phyloP scores from a whole-genome alignment of 371 early-diverging fungal species.

The Funneliformis caledonium region DNA sequence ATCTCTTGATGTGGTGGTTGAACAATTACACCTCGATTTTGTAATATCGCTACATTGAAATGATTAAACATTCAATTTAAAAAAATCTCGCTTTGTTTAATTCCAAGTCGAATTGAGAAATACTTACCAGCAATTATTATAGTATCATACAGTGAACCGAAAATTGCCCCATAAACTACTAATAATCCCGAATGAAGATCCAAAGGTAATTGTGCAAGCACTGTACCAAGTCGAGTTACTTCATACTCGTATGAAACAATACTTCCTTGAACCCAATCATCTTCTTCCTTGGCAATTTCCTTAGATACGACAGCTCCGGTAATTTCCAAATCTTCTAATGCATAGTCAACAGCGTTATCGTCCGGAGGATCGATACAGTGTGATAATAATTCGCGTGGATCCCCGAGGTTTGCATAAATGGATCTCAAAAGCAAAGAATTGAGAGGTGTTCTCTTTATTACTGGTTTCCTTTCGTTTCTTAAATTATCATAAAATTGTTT shows the following conservation, averaged over 20 bases:
- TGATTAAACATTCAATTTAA: background rate
- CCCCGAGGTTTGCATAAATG: constrained; percentile 39
- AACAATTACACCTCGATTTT: constrained; percentile 39
- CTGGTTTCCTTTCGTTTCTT: constrained; percentile 38
- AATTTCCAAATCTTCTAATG: constrained; percentile 37
- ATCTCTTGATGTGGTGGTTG: constrained; percentile 38
- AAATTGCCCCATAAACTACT: constrained; percentile 38
- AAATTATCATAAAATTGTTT: constrained; percentile 31
- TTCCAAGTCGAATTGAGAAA: background rate
- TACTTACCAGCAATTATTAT: constrained; percentile 41
- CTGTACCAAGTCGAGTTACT: constrained; percentile 35
- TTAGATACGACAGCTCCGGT: constrained; percentile 33
- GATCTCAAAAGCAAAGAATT: constrained; percentile 36
- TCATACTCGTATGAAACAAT: constrained; percentile 26
- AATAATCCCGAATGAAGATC: constrained; percentile 41
- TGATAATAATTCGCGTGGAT: constrained; percentile 33
- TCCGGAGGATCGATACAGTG: constrained; percentile 40
- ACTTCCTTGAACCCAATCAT: constrained; percentile 26
- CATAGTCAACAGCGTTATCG: constrained; percentile 35
- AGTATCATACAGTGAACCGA: constrained; percentile 30
- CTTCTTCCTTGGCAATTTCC: constrained; percentile 5
- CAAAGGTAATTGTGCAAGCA: constrained; percentile 38
- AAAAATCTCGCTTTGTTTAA: background rate
- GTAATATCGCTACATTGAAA: constrained; percentile 37
- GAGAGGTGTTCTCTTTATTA: constrained; percentile 37